phyloP scores from a whole-genome alignment of 2,329 filamentous ascomycete genomes.

The Xylariaceae sp. region DNA sequence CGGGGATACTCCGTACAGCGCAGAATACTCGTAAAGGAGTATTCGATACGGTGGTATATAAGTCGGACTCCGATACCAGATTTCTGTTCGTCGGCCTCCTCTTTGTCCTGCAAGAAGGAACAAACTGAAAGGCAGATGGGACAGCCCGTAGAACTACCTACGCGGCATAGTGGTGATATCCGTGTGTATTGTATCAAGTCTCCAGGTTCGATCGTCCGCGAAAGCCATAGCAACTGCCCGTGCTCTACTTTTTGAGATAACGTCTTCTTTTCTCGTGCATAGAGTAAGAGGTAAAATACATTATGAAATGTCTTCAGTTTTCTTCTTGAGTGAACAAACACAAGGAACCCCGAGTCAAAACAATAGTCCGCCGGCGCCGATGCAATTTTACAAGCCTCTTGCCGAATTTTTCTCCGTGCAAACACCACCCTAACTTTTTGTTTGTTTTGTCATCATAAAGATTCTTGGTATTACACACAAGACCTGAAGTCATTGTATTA shows the following conservation, averaged over 20 bases:
- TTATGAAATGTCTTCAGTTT: constrained; percentile 6
- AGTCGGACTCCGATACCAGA: too few relatives aligned
- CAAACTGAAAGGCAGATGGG: too few relatives aligned
- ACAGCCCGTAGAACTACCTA: too few relatives aligned
- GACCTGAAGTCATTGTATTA: constrained; percentile 22
- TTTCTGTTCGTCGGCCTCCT: too few relatives aligned
- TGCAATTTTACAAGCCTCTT: constrained; percentile 26
- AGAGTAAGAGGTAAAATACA: constrained; percentile 13
- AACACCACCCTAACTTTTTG: constrained; percentile 27
- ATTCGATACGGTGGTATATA: too few relatives aligned
- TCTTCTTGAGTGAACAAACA: constrained; percentile 2
- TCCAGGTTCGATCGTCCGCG: neutral
- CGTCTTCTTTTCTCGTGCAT: constrained; percentile 12
- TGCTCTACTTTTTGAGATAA: constrained; percentile 7
- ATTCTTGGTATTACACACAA: constrained; percentile 28
- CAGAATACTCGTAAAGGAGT: too few relatives aligned
- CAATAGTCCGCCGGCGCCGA: constrained; percentile 23
- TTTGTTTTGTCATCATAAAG: constrained; percentile 2
- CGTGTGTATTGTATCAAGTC: neutral
- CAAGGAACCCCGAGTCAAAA: constrained; percentile 11
- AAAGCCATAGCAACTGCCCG: neutral
- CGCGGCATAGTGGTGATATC: too few relatives aligned
- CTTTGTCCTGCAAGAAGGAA: too few relatives aligned
- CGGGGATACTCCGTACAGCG: too few relatives aligned
- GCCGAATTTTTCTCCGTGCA: constrained; percentile 14